Conservation (phyloP, 495 filamentous ascomycete genomes). For the Neurospora sp. region DNA sequence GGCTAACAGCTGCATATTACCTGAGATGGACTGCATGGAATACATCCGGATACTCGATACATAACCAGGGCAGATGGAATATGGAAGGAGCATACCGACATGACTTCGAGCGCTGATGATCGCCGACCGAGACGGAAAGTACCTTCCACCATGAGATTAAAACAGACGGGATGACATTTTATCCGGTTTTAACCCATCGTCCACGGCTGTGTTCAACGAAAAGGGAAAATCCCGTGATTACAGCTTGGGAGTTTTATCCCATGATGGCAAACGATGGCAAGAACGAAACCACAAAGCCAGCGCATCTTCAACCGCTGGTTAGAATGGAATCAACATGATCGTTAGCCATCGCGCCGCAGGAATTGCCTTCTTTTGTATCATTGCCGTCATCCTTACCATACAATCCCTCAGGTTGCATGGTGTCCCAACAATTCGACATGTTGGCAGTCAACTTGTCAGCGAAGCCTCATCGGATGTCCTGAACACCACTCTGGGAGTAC, state of each 20-base stretch:
- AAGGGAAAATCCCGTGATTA: not conserved
- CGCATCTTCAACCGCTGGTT: not conserved
- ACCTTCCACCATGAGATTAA: not conserved
- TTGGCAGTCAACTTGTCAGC: not conserved
- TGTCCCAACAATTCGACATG: conserved; percentile 1
- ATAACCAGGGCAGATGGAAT: not conserved
- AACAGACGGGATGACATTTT: not conserved
- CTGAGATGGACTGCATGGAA: no score
- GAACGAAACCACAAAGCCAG: not conserved
- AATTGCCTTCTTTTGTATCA: not conserved
- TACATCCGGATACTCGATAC: not conserved
- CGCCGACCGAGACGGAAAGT: not conserved
- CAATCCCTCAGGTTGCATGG: not conserved
- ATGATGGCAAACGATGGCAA: not conserved
- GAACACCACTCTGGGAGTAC: conserved; percentile 25
- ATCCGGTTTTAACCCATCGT: not conserved
- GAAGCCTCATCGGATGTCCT: conserved; percentile 5
- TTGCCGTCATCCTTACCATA: conserved; percentile 3
- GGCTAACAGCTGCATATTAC: no score
- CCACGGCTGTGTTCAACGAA: not conserved
- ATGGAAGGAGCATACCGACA: not conserved
- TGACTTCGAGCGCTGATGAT: not conserved
- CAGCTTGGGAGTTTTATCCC: not conserved
- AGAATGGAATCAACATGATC: conserved; percentile 6
- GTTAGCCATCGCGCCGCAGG: conserved; percentile 7